These are phyloP conservation scores for Fusarium vanettenii DNA, from an alignment of 2,329 filamentous ascomycete species.

Conservation along the genomic window DNA sequence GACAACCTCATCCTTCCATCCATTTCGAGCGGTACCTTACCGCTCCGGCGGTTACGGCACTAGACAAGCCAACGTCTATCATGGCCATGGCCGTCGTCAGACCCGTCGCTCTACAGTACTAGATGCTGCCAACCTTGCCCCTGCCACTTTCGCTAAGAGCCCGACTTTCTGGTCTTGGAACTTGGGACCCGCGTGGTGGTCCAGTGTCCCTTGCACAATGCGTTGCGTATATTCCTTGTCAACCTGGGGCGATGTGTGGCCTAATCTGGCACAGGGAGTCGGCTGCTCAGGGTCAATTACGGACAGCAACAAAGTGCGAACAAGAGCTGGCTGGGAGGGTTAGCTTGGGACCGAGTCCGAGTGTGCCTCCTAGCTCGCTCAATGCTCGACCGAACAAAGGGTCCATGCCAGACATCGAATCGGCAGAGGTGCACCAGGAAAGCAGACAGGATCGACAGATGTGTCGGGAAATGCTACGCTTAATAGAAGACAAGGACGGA, in stretches of 20 bases:
- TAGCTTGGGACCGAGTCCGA: constrained; percentile 12
- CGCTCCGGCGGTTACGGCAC: constrained; percentile 27
- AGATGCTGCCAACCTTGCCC: constrained; percentile 31
- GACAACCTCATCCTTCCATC: neutral
- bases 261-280: constrained; percentile 36
- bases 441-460: constrained; percentile 38
- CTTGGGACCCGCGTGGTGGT: constrained; percentile 41
- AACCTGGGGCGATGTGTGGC: constrained; percentile 27
- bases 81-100: constrained; percentile 22
- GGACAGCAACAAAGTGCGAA: neutral
- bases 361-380: constrained; percentile 25
- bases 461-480: constrained; percentile 28
- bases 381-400: constrained; percentile 26
- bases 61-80: constrained; percentile 5
- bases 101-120: constrained; percentile 15
- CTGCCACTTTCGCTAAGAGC: constrained; percentile 42
- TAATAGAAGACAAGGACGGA: constrained; percentile 16
- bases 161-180: constrained; percentile 42
- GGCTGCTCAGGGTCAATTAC: constrained; percentile 17
- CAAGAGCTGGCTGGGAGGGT: neutral
- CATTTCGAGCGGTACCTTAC: constrained; percentile 19
- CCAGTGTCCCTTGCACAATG: constrained; percentile 30
- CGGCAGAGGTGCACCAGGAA: constrained; percentile 18
- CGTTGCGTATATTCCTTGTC: constrained; percentile 28
- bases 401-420: constrained; percentile 19